These are phyloP conservation scores for Diaporthe capsici DNA, from an alignment of 2,329 filamentous ascomycete species.

Conservation along the genomic window DNA sequence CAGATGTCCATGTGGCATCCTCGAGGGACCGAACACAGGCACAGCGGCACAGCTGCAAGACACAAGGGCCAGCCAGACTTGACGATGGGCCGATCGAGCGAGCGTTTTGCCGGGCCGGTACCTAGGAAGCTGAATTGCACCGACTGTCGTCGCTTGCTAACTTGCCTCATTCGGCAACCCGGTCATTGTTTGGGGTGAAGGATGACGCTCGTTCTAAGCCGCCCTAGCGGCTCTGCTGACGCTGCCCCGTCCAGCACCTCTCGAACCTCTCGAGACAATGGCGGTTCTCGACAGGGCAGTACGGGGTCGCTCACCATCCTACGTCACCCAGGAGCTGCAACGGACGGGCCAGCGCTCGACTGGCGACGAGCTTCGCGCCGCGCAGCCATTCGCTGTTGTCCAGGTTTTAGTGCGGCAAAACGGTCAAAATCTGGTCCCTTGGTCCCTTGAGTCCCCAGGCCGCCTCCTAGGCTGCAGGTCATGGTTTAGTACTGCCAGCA, in stretches of 20 bases:
- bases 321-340: not conserved
- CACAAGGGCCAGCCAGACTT: not conserved
- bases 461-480: constrained; percentile 34
- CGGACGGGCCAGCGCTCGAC: not conserved
- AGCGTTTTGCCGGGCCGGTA: not conserved
- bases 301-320: not conserved
- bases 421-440: not conserved
- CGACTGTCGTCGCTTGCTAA: not conserved
- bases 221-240: constrained; percentile 32
- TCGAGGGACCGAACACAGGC: not conserved
- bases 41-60: not conserved
- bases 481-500: constrained; percentile 11
- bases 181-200: constrained; percentile 15
- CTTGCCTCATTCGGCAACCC: constrained; percentile 39
- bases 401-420: constrained; percentile 25
- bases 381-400: constrained; percentile 7
- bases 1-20: not conserved
- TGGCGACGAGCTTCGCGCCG: not conserved
- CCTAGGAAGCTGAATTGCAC: not conserved
- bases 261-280: not conserved
- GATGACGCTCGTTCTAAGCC: constrained; percentile 24
- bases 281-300: not conserved
- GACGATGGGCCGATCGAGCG: not conserved
- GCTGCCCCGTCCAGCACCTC: not conserved
- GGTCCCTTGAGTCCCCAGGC: not conserved